Conservation (phyloP, 148 eudicot species). For the Silene uniflora region DNA sequence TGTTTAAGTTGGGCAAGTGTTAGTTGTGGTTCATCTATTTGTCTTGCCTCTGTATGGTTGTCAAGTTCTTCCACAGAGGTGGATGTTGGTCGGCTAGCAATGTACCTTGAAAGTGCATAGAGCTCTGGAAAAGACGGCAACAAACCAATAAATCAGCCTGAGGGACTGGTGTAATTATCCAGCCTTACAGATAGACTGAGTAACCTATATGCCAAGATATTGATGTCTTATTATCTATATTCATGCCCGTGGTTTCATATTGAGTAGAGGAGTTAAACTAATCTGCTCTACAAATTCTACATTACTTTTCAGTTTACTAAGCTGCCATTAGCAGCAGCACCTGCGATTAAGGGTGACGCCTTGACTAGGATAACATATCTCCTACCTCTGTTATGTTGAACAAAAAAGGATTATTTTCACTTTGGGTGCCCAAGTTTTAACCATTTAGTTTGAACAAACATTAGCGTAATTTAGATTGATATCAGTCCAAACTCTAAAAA, state of each 20-base stretch:
- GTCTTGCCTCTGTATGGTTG: constrained; percentile 22
- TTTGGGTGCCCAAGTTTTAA: too few relatives aligned
- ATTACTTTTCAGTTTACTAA: background rate
- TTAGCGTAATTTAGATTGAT: background rate
- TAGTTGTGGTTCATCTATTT: constrained; percentile 61
- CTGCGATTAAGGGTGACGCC: background rate
- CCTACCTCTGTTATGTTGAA: background rate
- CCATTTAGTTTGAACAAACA: background rate
- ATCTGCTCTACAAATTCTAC: background rate
- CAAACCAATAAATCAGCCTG: background rate
- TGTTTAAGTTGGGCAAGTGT: constrained; percentile 91
- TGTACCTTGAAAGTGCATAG: constrained; percentile 69
- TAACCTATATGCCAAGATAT: background rate
- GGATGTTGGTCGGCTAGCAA: constrained; percentile 47
- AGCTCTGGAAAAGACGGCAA: constrained; percentile 53
- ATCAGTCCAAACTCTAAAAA: background rate
- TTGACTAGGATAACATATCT: background rate
- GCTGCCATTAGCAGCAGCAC: background rate
- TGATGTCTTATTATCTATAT: background rate
- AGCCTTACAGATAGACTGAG: background rate
- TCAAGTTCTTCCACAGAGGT: constrained; percentile 21
- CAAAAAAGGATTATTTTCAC: too few relatives aligned
- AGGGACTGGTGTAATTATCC: background rate
- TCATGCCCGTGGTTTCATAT: background rate
- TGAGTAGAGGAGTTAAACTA: background rate